Evolutionary conservation across 2,329 filamentous ascomycete genomes (phyloP), one percentile per base, ranked within the genome.

Genomic region (Sclerotinia sclerotiorum): DNA sequence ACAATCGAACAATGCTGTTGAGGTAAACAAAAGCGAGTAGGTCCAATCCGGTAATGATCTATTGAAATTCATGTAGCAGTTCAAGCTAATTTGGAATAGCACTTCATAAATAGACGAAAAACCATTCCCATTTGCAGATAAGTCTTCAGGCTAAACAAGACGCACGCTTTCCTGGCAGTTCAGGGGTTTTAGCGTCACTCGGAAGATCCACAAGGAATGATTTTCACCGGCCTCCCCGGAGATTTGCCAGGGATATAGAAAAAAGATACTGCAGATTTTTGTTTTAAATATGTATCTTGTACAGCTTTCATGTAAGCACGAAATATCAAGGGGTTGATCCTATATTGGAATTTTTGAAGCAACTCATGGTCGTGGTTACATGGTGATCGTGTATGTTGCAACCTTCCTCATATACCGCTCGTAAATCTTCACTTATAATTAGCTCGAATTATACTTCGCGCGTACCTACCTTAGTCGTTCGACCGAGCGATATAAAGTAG

Each of bases 61-160:
- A 60, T 60, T 60, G 39, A 27, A 46, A 60, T 46, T 29, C 29
- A 51, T 62, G 60, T 39, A 51, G 46, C 60, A n/a, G 51, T 24
- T 27, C 29, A 51, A 49, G 32, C 46, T 39, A 39, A 27, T 17
- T 24, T 62, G 46, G 32, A 32, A 51, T 51, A n/a, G 6, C 15
- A 62, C 19, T 21, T 21, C 13, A 24, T 15, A 39, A 27, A 19
- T 62, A 39, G 29, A 19, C 21, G 46, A 51, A 51, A 11, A 62
- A 15, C 11, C 15, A 27, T 24, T 39, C 46, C 46, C 32, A 21
- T 32, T 44, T 60, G 56, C 42, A 29, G 42, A 44, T 46, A 46
- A 29, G 10, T 29, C 19, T 44, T 51, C 15, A 32, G 49, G 44
- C 60, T 51, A 62, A 42, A 17, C 39, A 42, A 42, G 29, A 51